A percentile compares a stretch with the other conserved stretches of the same genome.
phyloP scores from a whole-genome alignment of 1,139 yeast genomes.

The Meyerozyma sp. region DNA sequence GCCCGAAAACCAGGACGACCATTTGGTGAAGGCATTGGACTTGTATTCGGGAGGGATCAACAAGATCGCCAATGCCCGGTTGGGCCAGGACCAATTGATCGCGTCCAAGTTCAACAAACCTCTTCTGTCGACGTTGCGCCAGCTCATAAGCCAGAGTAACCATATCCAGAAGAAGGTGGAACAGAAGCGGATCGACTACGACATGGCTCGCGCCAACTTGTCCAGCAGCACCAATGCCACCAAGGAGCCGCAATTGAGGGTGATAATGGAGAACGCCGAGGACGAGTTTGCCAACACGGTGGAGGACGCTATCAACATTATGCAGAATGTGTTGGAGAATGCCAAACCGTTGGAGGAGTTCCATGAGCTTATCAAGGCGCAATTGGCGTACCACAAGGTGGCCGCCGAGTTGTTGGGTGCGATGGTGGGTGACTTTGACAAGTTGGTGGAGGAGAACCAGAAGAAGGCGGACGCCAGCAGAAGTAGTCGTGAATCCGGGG shows the following conservation, averaged over 20 bases:
- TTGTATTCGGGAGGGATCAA: constrained; percentile 40
- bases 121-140: constrained; percentile 58
- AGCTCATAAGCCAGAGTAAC: constrained; percentile 60
- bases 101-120: constrained; percentile 66
- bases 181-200: constrained; percentile 74
- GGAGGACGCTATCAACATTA: constrained; percentile 79
- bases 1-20: constrained; percentile 33
- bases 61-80: constrained; percentile 77
- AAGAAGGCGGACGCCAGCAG: constrained; percentile 13
- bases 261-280: constrained; percentile 78
- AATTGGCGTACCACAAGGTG: constrained; percentile 75
- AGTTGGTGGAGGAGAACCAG: constrained; percentile 46
- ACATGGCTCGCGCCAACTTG: constrained; percentile 64
- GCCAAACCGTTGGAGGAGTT: constrained; percentile 70
- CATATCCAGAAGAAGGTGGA: constrained; percentile 74
- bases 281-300: constrained; percentile 89
- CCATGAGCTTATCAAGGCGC: constrained; percentile 70
- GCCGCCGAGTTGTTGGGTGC: constrained; percentile 66
- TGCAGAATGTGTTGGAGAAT: constrained; percentile 76
- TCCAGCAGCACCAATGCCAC: constrained; percentile 68
- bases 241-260: constrained; percentile 70
- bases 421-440: constrained; percentile 62
- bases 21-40: constrained; percentile 39
- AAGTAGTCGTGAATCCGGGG: constrained; percentile 34
- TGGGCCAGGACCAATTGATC: constrained; percentile 77